These are phyloP conservation scores for Yarrowia sp. DNA, from an alignment of 805 yeast genomes.

Conservation along the genomic window DNA sequence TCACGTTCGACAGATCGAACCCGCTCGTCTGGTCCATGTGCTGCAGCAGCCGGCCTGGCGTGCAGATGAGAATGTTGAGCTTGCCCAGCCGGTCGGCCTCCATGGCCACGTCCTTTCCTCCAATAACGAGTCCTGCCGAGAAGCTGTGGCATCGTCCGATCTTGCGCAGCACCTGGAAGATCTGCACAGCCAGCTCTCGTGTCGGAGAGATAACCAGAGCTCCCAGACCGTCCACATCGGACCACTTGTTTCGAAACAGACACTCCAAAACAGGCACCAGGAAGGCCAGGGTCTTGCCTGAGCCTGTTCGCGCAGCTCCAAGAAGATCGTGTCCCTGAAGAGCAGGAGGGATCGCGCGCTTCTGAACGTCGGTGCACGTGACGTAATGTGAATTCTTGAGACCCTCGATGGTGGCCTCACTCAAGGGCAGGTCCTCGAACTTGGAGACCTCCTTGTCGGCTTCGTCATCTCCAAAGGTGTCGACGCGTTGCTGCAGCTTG, in stretches of 20 bases:
- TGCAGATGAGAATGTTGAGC: conserved; percentile 81
- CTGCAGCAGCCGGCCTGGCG: conserved; percentile 88
- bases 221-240: conserved; percentile 82
- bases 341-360: conserved; percentile 69
- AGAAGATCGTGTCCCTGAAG: conserved; percentile 75
- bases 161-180: conserved; percentile 79
- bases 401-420: conserved; percentile 64
- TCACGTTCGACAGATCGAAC: conserved; percentile 69
- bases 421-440: conserved; percentile 77
- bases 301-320: conserved; percentile 78
- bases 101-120: conserved; percentile 82
- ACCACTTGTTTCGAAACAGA: conserved; percentile 66
- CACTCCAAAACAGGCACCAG: conserved; percentile 68
- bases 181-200: conserved; percentile 86
- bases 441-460: conserved; percentile 43
- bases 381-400: conserved; percentile 75
- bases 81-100: conserved; percentile 77
- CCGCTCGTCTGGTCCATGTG: conserved; percentile 89
- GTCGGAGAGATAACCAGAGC: conserved; percentile 90
- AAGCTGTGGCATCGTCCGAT: conserved; percentile 73
- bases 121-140: conserved; percentile 89
- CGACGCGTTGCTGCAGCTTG: conserved; percentile 50
- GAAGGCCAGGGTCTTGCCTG: conserved; percentile 88
- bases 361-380: conserved; percentile 82
- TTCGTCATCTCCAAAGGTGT: conserved; percentile 45